Evolutionary conservation across 2,329 filamentous ascomycete genomes (phyloP).

Genomic region (Trichoderma koningiopsis): DNA sequence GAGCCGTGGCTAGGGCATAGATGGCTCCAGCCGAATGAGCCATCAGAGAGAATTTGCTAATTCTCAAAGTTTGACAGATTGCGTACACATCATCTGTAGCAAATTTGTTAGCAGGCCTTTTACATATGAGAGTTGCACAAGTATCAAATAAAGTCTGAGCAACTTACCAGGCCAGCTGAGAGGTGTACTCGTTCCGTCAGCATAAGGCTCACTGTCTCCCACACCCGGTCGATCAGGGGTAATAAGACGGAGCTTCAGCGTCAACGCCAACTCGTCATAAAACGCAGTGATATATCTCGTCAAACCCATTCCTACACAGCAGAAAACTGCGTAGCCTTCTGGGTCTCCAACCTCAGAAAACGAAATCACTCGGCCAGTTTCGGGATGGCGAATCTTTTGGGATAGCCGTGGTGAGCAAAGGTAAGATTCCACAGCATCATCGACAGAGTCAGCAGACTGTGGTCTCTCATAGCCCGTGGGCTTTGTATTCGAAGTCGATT

Average conservation of each 20-base stretch:
- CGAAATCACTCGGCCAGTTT: conserved; percentile 84
- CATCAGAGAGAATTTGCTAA: conserved; percentile 93
- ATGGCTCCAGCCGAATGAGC: conserved; percentile 98
- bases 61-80: conserved; percentile 88
- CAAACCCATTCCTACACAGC: conserved; percentile 96
- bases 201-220: conserved; percentile 84
- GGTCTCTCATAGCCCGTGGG: conserved; percentile 69
- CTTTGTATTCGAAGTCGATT: conserved; percentile 31
- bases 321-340: conserved; percentile 88
- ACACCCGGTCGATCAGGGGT: conserved; percentile 94
- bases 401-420: conserved; percentile 80
- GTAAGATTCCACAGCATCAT: conserved; percentile 84
- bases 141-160: background rate
- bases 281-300: conserved; percentile 96
- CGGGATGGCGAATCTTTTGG: conserved; percentile 83
- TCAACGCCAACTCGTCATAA: conserved; percentile 91
- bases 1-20: conserved; percentile 90
- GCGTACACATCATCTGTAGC: conserved; percentile 76
- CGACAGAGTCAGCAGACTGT: conserved; percentile 80
- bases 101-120: conserved; percentile 27
- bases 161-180: conserved; percentile 87
- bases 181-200: conserved; percentile 80
- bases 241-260: conserved; percentile 84
- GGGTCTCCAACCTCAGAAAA: conserved; percentile 97
- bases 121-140: background rate